Evolutionary conservation across 805 yeast genomes (phyloP), one percentile per base, ranked within the genome.

Genomic region (Peterozyma xylosa): DNA sequence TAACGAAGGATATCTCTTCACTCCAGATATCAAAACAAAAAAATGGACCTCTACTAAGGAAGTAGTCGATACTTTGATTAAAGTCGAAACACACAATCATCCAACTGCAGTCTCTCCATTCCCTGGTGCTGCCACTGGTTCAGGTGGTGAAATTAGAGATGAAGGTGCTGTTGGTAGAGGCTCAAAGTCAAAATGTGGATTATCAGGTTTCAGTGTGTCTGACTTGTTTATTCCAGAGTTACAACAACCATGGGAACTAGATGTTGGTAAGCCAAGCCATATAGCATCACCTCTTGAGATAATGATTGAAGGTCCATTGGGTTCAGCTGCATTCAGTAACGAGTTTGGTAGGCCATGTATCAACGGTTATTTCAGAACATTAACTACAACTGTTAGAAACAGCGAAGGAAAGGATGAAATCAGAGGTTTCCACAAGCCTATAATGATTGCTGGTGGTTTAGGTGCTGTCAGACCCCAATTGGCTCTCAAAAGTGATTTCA

Each of bases 91-190:
- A 21, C 99, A 93, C 65, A 93, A 93, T 68, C 99, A 93, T 64
- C 99, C 99, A 44, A 93, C 99, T 21, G 99, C 99, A 1, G 97
- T 93, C 5, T 91, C 98, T 18, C 99, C 99, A 35, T 93, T 88
- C 67, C 90, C 99, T 3, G 99, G 99, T 64, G 99, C 99, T 30
- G 96, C 99, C 37, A 93, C 99, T 11, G 99, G 99, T 50, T 90
- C 98, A 10, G 99, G 99, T 63, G 99, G 99, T 71, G 99, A 93
- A 68, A 93, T 93, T 58, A 86, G 99, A 74, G 99, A 93, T 66
- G 99, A 93, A 70, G 99, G 97, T 68, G 99, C 99, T 30, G 96
- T 93, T 21, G 99, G 99, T 50, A 80, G 97, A 63, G 99, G 99
- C 38, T 91, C 98, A 21, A 88, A 88, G 64, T 79, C 98, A 37